These are phyloP conservation scores for Talaromyces verruculosus DNA, from an alignment of 2,329 filamentous ascomycete species.

Conservation along the genomic window DNA sequence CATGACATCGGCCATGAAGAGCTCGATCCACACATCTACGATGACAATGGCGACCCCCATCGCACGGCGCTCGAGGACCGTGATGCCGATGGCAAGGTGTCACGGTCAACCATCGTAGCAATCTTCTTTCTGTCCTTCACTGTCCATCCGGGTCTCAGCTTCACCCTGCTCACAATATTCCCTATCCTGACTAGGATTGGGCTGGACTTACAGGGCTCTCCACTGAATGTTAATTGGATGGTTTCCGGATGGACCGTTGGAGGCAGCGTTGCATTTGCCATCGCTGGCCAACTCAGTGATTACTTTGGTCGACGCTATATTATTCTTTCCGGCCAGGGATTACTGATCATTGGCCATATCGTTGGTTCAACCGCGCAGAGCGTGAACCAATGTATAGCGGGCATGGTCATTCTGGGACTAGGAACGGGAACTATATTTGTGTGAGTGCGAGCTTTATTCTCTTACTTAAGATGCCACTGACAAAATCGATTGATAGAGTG, in stretches of 20 bases:
- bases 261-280: conserved; percentile 1
- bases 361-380: neutral
- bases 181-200: neutral
- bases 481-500: neutral
- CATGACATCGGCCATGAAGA: conserved; percentile 9
- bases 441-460: neutral
- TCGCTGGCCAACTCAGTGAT: conserved; percentile 1
- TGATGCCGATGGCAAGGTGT: neutral
- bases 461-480: neutral
- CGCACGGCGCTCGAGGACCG: conserved; percentile 8
- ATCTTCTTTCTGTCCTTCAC: neutral
- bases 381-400: neutral
- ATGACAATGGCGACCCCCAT: conserved; percentile 14
- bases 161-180: neutral
- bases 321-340: neutral
- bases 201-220: neutral
- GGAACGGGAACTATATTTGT: neutral
- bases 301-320: neutral
- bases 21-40: conserved; percentile 14
- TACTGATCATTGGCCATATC: neutral
- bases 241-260: neutral
- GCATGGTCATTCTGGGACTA: neutral
- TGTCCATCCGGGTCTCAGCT: neutral
- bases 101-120: neutral
- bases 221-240: neutral